Percentiles rank a stretch among this genome's conserved stretches.
phyloP scores from a whole-genome alignment of 1,284 basidiomycete genomes.

The Austroboletus rostrupii region DNA sequence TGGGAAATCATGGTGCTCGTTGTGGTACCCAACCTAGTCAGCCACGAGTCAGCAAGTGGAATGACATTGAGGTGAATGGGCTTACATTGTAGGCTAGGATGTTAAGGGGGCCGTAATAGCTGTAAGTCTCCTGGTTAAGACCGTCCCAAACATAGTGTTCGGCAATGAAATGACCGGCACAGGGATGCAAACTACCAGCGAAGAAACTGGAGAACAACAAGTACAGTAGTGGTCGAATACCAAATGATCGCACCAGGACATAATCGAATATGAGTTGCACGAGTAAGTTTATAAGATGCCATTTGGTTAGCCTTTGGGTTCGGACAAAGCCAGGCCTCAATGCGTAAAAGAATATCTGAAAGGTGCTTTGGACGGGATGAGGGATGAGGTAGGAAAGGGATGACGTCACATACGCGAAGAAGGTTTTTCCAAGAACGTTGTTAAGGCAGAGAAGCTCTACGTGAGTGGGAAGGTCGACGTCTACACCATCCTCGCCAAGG shows the following conservation, averaged over 20 bases:
- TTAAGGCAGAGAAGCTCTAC: conserved; percentile 85
- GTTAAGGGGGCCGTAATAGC: conserved; percentile 94
- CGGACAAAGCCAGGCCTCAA: conserved; percentile 94
- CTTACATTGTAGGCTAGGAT: conserved; percentile 90
- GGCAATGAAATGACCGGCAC: conserved; percentile 96
- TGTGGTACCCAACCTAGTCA: conserved; percentile 90
- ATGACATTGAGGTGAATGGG: conserved; percentile 10
- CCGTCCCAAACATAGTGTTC: conserved; percentile 95
- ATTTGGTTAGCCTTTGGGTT: conserved; percentile 74
- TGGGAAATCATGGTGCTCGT: conserved; percentile 99
- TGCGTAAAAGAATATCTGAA: conserved; percentile 98
- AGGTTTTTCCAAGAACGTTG: conserved; percentile 96
- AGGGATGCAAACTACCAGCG: conserved; percentile 92
- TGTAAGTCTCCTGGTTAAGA: conserved; percentile 90
- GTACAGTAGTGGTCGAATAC: conserved; percentile 72
- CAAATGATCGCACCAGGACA: conserved; percentile 59
- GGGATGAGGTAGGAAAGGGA: neutral
- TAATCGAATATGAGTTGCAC: conserved; percentile 74
- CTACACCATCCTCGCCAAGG: conserved; percentile 93
- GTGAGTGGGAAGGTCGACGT: conserved; percentile 89
- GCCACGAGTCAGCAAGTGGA: neutral
- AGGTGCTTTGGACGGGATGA: conserved; percentile 57
- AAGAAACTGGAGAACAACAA: conserved; percentile 89
- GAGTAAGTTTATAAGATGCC: conserved; percentile 81
- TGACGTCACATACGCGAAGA: conserved; percentile 77